phyloP scores from a whole-genome alignment of 2,329 filamentous ascomycete genomes.

The Nannizzia gypsea region DNA sequence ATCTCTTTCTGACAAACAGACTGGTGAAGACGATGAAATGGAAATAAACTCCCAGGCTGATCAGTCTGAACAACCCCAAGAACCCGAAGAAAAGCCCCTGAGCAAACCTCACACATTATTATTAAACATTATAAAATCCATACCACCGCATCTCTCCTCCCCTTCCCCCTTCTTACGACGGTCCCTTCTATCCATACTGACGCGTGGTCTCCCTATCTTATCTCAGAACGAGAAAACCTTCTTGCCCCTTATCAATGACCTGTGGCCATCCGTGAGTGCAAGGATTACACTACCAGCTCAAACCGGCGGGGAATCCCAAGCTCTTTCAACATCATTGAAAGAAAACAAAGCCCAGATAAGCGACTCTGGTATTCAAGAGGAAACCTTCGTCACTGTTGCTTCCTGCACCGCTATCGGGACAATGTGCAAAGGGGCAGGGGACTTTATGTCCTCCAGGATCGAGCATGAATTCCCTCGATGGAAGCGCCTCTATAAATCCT shows the following conservation, averaged over 20 bases:
- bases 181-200: slow-evolving; percentile 65
- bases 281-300: slow-evolving; percentile 28
- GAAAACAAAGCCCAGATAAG: slow-evolving; percentile 23
- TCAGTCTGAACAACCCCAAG: slow-evolving; percentile 26
- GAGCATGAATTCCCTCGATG: slow-evolving; percentile 51
- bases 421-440: slow-evolving; percentile 61
- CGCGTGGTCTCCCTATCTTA: slow-evolving; percentile 59
- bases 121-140: slow-evolving; percentile 66
- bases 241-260: slow-evolving; percentile 73
- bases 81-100: slow-evolving; percentile 49
- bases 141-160: slow-evolving; percentile 82
- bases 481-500: slow-evolving; percentile 30
- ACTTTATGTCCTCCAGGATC: slow-evolving; percentile 68
- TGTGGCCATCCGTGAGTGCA: slow-evolving; percentile 67
- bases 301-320: slow-evolving; percentile 47
- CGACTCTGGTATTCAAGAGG: slow-evolving; percentile 25
- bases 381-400: slow-evolving; percentile 48
- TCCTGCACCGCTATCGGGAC: slow-evolving; percentile 57
- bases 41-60: slow-evolving; percentile 20
- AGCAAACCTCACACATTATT: slow-evolving; percentile 73
- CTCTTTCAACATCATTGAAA: slow-evolving; percentile 12
- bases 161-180: slow-evolving; percentile 66
- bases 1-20: slow-evolving; percentile 12
- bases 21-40: slow-evolving; percentile 18
- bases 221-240: slow-evolving; percentile 69